Base-by-base conservation (phyloP, 116 monocot genomes). In the Dioscorea cayenensis region DNA sequence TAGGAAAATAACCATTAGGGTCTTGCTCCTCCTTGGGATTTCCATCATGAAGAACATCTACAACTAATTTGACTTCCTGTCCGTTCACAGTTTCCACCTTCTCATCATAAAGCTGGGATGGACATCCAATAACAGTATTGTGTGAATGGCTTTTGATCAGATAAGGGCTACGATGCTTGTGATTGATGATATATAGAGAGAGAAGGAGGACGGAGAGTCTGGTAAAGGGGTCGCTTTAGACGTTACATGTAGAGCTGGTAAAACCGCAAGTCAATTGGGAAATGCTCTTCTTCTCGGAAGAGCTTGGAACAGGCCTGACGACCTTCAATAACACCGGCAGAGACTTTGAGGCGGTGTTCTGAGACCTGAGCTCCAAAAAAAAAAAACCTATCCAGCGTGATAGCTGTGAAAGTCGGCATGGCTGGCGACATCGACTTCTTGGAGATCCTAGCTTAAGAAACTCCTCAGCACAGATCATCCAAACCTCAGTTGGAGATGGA, bases 131-230 rank as follows among this genome's bases (percentile, higher is more conserved):
- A 16, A 75, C 69, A 49, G 73, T 72, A 48, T 17, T 58, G 64
- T 81, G 18, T 19, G 18, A 19, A 19, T 19, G 52, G 52, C 52
- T 55, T 19, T 55, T 19, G 52, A 55, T 19, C 4, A 86, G 84
- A 36, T 60, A 77, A 10, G 82, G 76, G 19, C 86, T 82, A 0
- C 92, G 82, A 5, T 89, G 69, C 78, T 86, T 89, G 77, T 89
- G 89, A 75, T 89, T 81, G 73, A 86, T 73, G 29, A 92, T 68
- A 74, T 89, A 89, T 7, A 86, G 89, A 3, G 82, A 5, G 84
- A 67, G 67, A 75, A 84, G 1, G 82, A 89, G 28, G 82, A 84
- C 6, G 86, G 80, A 28, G 82, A 81, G 20, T 82, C 86, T 1
- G 84, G 86, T 19, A 88, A 79, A n/a, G 86, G 71, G n/a, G 89